Evolutionary conservation across 192 early-diverging fungal species (phyloP), one percentile per base, ranked within the genome.

Genomic region (Chytriomyces confervae): DNA sequence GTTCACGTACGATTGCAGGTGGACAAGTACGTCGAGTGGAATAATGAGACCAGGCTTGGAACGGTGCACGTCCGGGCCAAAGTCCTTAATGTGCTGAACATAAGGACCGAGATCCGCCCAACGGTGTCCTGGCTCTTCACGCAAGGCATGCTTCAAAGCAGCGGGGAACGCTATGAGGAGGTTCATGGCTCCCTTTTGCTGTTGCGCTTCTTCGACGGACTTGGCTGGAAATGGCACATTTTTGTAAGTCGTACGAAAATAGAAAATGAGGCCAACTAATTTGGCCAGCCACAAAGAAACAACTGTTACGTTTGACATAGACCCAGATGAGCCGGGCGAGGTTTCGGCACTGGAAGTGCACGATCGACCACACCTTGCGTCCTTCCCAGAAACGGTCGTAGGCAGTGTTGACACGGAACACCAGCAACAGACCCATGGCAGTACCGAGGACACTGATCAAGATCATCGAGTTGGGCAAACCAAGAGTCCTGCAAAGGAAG

Each of bases 251-350:
- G 18, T 49, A 62, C 61, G 64, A 8, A 27, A 51, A 23, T 46
- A 67, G 27, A 27, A 20, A 65, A 20, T n/a, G 27, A 20, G 2
- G 67, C 67, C 63, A 65, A 11, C 13, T 29, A 27, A 20, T 13
- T 11, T 43, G 24, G 16, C 36, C 11, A 29, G 13, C 16, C 13
- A 13, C 36, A 13, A 29, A 13, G 63, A 0, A 65, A 13, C 63
- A 20, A 27, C 13, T 24, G 1, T 65, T 27, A 65, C 63, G 36
- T 20, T 20, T 20, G 13, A 44, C 27, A 69, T 69, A 76, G 20
- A 94, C 87, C 93, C 94, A 96, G 64, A 93, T 84, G 63, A 88
- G 77, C 48, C 97, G 93, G 5, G 94, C 86, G 61, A 96, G 70
- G 86, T 93, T 94, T 49, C 95, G 90, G 60, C 93, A 84, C 44